These are phyloP conservation scores for Hydnum rufescens DNA, from an alignment of 768 basidiomycete species.

Conservation along the genomic window DNA sequence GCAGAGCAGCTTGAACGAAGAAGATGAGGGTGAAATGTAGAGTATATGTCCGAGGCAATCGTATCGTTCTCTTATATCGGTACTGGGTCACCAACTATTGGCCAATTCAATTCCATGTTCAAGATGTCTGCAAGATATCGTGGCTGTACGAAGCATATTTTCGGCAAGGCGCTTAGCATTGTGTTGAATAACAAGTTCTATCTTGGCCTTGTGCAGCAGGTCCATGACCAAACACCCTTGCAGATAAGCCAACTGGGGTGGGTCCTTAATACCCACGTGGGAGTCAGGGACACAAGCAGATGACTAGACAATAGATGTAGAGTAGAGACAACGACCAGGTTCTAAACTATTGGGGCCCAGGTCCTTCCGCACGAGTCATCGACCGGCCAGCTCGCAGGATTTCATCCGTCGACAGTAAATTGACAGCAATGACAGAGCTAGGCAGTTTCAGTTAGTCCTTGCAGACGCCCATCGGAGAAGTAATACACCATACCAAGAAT, in stretches of 20 bases:
- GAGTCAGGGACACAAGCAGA: too few relatives aligned
- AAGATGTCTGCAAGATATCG: too few relatives aligned
- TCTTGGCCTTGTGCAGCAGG: background rate
- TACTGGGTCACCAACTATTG: too few relatives aligned
- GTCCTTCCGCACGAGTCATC: conserved; percentile 9
- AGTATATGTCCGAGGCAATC: too few relatives aligned
- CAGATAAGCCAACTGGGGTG: background rate
- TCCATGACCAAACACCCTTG: background rate
- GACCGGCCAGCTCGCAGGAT: conserved; percentile 68
- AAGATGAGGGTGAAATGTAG: too few relatives aligned
- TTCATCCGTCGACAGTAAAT: conserved; percentile 89
- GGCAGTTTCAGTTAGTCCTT: conserved; percentile 3
- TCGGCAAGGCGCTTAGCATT: background rate
- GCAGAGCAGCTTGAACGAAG: conserved; percentile 26
- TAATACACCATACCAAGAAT: conserved; percentile 55
- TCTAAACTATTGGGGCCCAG: conserved; percentile 1
- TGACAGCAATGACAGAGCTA: conserved; percentile 86
- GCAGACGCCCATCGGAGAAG: conserved; percentile 15
- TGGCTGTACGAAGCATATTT: too few relatives aligned
- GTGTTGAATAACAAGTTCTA: background rate
- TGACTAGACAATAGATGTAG: background rate
- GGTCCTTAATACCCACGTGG: too few relatives aligned
- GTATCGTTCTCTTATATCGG: too few relatives aligned
- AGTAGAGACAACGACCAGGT: too few relatives aligned
- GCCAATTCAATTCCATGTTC: too few relatives aligned